Evolutionary conservation across 495 filamentous ascomycete genomes (phyloP), one percentile per base, ranked within the genome.

Genomic region (Hypoxylon fuscum): DNA sequence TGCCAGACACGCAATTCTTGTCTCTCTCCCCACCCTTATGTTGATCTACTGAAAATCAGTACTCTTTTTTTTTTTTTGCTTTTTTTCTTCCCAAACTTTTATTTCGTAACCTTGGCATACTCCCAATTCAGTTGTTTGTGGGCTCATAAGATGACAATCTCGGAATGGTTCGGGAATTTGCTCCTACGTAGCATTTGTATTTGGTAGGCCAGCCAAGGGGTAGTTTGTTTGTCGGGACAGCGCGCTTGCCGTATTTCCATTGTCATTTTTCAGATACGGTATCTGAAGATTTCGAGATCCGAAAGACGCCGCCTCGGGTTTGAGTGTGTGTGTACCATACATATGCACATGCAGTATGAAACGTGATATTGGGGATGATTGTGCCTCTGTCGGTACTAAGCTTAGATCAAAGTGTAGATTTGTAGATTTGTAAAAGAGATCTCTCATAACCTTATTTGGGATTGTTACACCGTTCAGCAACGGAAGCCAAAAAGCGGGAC

Each of bases 261-360:
- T 66, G 35, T 66, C 56, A 60, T 42, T 47, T 60, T 60, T 56
- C 62, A 51, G 4, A 27, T n/a, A n/a, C n/a, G 45, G 61, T 52
- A 48, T 59, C 55, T 54, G 31, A 29, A 66, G 62, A 61, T 66
- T 52, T 61, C n/a, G 35, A 66, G 62, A 66, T 61, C 62, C 51
- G 41, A 34, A 32, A 34, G 31, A 60, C 23, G 31, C 49, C 29
- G 22, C 35, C 15, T 55, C 31, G 31, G 49, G 61, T 54, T n/a
- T n/a, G n/a, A n/a, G n/a, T 51, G 40, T 38, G 31, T 58, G 20
- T 27, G 59, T 65, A 59, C 48, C 35, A 43, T 65, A 65, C 55
- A 59, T 60, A 59, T 61, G 62, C 56, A 53, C 46, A 66, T 66
- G 56, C 52, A 57, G 42, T 60, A 45, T 42, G 52, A 66, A 60